Evolutionary conservation across 352 stramenopile genomes (phyloP).

Genomic region (Phytophthora palmivora): DNA sequence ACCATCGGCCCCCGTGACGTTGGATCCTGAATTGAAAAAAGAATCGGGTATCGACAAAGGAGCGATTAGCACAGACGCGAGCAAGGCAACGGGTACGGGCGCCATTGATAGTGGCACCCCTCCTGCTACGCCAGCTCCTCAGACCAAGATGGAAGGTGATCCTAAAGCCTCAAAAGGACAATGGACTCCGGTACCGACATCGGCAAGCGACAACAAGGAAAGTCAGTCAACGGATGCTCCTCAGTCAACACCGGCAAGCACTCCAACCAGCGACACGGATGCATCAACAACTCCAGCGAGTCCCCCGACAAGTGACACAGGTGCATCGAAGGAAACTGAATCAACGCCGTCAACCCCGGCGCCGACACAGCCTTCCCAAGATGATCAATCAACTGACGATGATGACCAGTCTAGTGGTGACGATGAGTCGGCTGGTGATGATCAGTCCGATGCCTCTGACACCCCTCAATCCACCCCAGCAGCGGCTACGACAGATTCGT

Average conservation of each 20-base stretch:
- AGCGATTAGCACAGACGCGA: constrained; percentile 10
- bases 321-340: too few species aligned
- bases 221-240: neutral
- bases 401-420: constrained; percentile 8
- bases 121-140: neutral
- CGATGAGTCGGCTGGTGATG: neutral
- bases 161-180: constrained; percentile 14
- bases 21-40: constrained; percentile 20
- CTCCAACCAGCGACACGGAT: too few species aligned
- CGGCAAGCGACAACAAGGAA: neutral
- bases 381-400: neutral
- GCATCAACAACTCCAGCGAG: neutral
- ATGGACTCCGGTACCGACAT: neutral
- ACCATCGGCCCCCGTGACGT: constrained; percentile 12
- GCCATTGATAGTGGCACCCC: constrained; percentile 8
- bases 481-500: neutral
- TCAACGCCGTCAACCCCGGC: too few species aligned
- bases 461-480: constrained; percentile 14
- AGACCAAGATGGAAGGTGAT: constrained; percentile 10
- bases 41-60: constrained; percentile 17
- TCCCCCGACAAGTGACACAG: neutral
- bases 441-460: constrained; percentile 1
- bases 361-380: too few species aligned
- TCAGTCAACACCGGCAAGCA: constrained; percentile 10
- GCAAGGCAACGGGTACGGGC: constrained; percentile 2